phyloP scores from a whole-genome alignment of 805 yeast species.

The Barnettozyma salicaria region DNA sequence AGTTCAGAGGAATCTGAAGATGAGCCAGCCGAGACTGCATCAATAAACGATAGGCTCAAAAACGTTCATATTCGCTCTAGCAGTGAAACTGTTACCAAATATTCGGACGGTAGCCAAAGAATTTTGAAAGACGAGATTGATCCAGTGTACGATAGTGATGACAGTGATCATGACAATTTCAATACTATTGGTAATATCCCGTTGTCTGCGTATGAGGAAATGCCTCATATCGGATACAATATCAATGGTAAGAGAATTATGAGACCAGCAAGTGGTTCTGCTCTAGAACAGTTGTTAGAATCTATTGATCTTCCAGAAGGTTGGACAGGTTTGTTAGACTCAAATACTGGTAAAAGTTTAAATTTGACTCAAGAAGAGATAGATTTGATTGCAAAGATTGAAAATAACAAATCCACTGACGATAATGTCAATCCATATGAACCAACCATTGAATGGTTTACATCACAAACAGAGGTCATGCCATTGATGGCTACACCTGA shows the following conservation, averaged over 20 bases:
- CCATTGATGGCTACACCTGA: slow-evolving; percentile 93
- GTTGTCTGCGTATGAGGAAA: slow-evolving; percentile 87
- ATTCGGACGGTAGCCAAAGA: slow-evolving; percentile 77
- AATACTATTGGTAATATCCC: slow-evolving; percentile 96
- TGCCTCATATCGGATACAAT: slow-evolving; percentile 96
- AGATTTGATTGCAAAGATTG: slow-evolving; percentile 81
- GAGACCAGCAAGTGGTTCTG: slow-evolving; percentile 98
- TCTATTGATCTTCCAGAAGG: slow-evolving; percentile 94
- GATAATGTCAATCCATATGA: slow-evolving; percentile 82
- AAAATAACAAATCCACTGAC: slow-evolving; percentile 77
- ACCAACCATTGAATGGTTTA: slow-evolving; percentile 94
- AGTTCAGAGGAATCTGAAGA: slow-evolving; percentile 38
- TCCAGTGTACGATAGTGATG: slow-evolving; percentile 94
- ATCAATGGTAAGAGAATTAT: slow-evolving; percentile 96
- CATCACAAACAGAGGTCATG: slow-evolving; percentile 76
- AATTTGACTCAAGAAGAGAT: slow-evolving; percentile 83
- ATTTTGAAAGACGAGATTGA: slow-evolving; percentile 82
- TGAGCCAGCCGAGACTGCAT: slow-evolving; percentile 44
- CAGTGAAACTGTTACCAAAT: slow-evolving; percentile 39
- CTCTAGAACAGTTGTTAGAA: slow-evolving; percentile 84
- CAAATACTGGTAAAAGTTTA: slow-evolving; percentile 77
- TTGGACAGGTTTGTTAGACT: slow-evolving; percentile 95
- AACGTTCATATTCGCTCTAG: slow-evolving; percentile 49
- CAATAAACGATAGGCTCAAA: slow-evolving; percentile 50
- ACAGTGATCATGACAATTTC: slow-evolving; percentile 70